phyloP scores from a whole-genome alignment of 139 green algal genomes.

The Auxenochlorella pyrenoidosa region DNA sequence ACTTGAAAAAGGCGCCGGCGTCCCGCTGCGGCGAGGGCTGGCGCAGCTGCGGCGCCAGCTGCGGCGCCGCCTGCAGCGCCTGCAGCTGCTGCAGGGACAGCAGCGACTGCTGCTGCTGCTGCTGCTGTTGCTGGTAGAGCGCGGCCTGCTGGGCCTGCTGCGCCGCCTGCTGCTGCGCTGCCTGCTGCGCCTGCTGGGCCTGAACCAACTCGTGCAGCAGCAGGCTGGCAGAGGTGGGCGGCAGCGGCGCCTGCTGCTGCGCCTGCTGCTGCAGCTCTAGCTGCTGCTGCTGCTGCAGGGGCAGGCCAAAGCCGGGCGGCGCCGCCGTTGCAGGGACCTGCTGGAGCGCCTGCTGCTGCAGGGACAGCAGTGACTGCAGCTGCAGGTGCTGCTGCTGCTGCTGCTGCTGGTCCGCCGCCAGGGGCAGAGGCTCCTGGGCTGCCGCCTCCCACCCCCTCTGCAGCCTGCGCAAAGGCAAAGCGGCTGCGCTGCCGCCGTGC shows the following conservation, averaged over 20 bases:
- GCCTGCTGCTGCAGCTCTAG: neutral
- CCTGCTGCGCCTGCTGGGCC: neutral
- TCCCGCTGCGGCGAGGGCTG: constrained; percentile 9
- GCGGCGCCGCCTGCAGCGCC: neutral
- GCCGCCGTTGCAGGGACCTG: neutral
- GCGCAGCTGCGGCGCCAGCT: neutral
- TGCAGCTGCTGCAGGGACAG: neutral
- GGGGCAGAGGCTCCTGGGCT: neutral
- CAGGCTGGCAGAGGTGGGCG: neutral
- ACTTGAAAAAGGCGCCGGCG: constrained; percentile 47
- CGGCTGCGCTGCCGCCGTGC: constrained; percentile 42
- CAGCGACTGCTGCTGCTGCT: neutral
- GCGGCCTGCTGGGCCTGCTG: constrained; percentile 22
- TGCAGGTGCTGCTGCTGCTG: neutral
- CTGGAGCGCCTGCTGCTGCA: neutral
- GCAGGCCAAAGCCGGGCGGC: constrained; percentile 1
- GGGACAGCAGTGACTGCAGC: neutral
- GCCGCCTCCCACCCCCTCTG: constrained; percentile 31
- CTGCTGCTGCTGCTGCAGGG: neutral
- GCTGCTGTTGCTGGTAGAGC: neutral
- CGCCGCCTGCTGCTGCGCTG: neutral
- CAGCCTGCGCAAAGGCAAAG: constrained; percentile 54
- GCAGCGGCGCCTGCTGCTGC: neutral
- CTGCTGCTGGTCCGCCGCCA: neutral
- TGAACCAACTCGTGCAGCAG: constrained; percentile 18